Evolutionary conservation across 495 filamentous ascomycete species (phyloP), one percentile per base, ranked within the genome.

Genomic region (Aspergillus olivimuriae): DNA sequence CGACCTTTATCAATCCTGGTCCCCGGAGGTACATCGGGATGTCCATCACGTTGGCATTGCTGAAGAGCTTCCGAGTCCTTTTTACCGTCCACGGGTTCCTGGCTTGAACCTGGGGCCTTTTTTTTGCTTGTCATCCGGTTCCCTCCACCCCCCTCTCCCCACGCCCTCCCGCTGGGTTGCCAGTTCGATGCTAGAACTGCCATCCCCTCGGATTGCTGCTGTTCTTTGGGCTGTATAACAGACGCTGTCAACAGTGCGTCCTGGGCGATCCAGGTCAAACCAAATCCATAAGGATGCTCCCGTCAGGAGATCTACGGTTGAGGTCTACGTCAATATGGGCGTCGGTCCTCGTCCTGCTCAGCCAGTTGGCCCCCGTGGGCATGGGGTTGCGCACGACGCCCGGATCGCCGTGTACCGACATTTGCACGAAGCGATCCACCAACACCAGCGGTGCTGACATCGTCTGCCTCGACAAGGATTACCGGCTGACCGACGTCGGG

Each of bases 371-470:
- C 19, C 51, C 59, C 6, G 39, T 31, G 33, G 60, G 46, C 36
- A 35, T 46, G 16, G 61, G 47, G 1, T 40, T 73, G 45, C 48
- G 52, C 37, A 64, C 61, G 4, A 72, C 76, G 0, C 46, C 62
- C 2, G 74, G 75, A 28, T 82, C 78, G 33, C 63, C 74, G 30
- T 82, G 78, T 58, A 62, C 69, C 10, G 53, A 60, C 21, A 49
- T 66, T 12, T 82, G 78, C 52, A 58, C 60, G 14, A 67, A 68
- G 43, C 49, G 60, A 20, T 58, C 70, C 7, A 60, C 68, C 19
- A 71, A 62, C 45, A 80, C 74, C 11, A 72, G 68, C 24, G 47
- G 58, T 4, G 52, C 49, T 3, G 75, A 84, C 37, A 77, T 84
- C 32, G 59, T 60, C 1, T 84, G 81, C 53, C 42, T 68, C 32